A percentile compares a stretch with the other conserved stretches of the same genome.
Evolutionary conservation across 805 yeast species (phyloP).

Genomic region (Starmera pachycereana): DNA sequence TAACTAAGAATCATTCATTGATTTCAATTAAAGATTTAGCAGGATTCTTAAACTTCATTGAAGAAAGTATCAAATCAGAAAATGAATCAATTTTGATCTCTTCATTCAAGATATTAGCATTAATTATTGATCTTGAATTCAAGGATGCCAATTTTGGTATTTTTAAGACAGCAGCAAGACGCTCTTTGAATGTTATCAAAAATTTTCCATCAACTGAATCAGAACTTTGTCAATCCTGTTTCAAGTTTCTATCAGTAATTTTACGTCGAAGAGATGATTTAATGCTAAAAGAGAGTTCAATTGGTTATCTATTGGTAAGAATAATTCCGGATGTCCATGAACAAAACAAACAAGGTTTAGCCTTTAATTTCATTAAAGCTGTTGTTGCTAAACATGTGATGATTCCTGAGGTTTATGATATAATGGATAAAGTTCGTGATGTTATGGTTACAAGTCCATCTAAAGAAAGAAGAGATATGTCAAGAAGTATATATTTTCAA

Average conservation of each 20-base stretch:
- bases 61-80: constrained; percentile 47
- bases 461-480: constrained; percentile 69
- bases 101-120: constrained; percentile 50
- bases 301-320: constrained; percentile 62
- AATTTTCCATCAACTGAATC: constrained; percentile 70
- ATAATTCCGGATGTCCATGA: constrained; percentile 84
- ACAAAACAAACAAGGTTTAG: constrained; percentile 79
- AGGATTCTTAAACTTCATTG: constrained; percentile 69
- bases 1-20: constrained; percentile 52
- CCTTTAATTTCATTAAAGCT: constrained; percentile 75
- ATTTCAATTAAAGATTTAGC: constrained; percentile 48
- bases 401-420: constrained; percentile 84
- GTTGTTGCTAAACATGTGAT: constrained; percentile 62
- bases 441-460: constrained; percentile 88
- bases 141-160: constrained; percentile 31
- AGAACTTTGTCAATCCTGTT: constrained; percentile 70
- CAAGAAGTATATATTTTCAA: constrained; percentile 74
- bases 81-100: constrained; percentile 73
- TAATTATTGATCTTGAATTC: constrained; percentile 53
- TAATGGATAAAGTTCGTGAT: constrained; percentile 68
- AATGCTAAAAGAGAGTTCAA: constrained; percentile 55
- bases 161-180: constrained; percentile 52
- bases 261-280: constrained; percentile 61
- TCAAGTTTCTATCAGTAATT: constrained; percentile 63
- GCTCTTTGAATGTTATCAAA: constrained; percentile 51